A percentile compares a stretch with the other conserved stretches of the same genome.
Conservation (phyloP, 352 stramenopile species). For the Peronosclerospora sorghi region DNA sequence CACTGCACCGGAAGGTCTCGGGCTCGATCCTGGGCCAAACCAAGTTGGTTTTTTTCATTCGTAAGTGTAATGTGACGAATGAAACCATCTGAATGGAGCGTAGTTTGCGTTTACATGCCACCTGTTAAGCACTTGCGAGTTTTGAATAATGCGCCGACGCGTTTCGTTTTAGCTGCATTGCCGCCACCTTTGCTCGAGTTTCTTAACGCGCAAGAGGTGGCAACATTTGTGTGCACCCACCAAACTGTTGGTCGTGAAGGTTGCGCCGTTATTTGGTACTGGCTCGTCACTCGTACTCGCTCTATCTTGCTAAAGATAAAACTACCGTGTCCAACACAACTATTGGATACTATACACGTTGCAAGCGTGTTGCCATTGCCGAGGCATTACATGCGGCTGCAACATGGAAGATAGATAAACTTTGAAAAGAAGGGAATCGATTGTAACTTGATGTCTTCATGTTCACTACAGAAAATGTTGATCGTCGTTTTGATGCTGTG, state of each 20-base stretch:
- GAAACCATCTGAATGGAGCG: too few species aligned
- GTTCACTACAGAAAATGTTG: slow-evolving; percentile 21
- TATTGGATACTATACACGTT: slow-evolving; percentile 19
- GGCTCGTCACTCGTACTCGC: slow-evolving; percentile 23
- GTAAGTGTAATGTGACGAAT: too few species aligned
- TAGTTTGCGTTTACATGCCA: too few species aligned
- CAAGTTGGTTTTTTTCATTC: too few species aligned
- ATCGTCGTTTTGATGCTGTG: slow-evolving; percentile 34
- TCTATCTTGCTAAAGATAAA: slow-evolving; percentile 12
- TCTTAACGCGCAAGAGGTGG: slow-evolving; percentile 27
- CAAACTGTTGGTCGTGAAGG: slow-evolving; percentile 17
- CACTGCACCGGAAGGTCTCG: too few species aligned
- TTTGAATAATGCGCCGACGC: too few species aligned
- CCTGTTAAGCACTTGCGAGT: too few species aligned
- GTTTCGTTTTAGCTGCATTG: slow-evolving; percentile 22
- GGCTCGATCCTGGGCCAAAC: too few species aligned
- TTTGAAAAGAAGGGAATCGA: too few species aligned
- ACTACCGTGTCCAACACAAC: slow-evolving; percentile 13
- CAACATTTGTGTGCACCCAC: slow-evolving; percentile 23
- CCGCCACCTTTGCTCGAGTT: slow-evolving; percentile 47
- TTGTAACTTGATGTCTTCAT: too few species aligned
- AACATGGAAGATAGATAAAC: slow-evolving; percentile 18
- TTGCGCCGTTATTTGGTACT: slow-evolving; percentile 29
- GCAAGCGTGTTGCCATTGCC: too few species aligned
- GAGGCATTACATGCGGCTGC: slow-evolving; percentile 34